Base-by-base conservation (phyloP, 306 rosid species). In the Calophaca sinica region DNA sequence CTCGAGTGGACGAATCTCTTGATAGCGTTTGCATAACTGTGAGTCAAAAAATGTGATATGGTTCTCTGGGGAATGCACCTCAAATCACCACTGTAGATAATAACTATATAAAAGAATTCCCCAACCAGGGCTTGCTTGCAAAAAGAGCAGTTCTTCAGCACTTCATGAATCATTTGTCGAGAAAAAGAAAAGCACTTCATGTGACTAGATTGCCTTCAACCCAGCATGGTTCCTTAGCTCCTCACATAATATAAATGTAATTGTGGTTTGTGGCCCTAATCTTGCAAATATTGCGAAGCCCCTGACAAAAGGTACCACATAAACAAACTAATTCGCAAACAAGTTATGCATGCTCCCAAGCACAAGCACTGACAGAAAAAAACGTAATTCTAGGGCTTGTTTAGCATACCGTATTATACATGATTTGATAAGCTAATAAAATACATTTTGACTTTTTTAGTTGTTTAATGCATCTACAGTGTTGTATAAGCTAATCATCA, bases 251-350 rank as follows among this genome's bases (percentile, higher is more conserved):
- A 94, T 50, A 52, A 94, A 90, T 63, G 97, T 94, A 39, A 92
- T 90, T 72, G 93, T 92, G 70, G 97, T 90, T 84, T 94, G 99
- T 7, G 99, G 99, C 62, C 97, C 97, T 80, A 94, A 78, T 85
- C 98, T 86, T 72, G 98, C 93, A 68, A 90, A 90, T 54, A 88
- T 85, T 32, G 97, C 84, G 50, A 94, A 86, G 60, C 99, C 94
- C 90, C 99, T 94, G 90, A 75, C 62, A 75, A 74, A 62, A 71
- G 62, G n/a, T 39, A 75, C 26, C n/a, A 3, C 12, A 12, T 73
- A 3, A 70, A 38, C 38, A 74, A 74, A 50, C 9, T 38, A 48
- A 74, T 55, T 61, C 58, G 53, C 31, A 69, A 45, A 62, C 35
- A 6, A 78, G 59, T 51, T 54, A 51, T 57, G 48, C 62, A 57